phyloP scores from a whole-genome alignment of 192 early-diverging fungal species.

The Kickxella alabastrina region DNA sequence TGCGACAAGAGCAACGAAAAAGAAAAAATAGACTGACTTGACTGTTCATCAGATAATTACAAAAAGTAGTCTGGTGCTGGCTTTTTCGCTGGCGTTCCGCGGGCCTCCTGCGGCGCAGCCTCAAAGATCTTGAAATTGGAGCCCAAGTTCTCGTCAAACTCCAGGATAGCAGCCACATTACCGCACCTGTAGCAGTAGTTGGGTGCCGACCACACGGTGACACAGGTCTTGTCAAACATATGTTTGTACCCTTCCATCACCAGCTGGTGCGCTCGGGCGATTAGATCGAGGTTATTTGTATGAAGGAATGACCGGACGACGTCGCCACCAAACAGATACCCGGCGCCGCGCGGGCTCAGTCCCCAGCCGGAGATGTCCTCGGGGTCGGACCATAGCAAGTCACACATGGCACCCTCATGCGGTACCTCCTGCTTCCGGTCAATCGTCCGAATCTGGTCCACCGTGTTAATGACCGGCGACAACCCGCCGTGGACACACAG shows the following conservation, averaged over 20 bases:
- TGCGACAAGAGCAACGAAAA: not conserved
- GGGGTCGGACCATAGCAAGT: constrained; percentile 97
- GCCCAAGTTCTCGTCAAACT: constrained; percentile 85
- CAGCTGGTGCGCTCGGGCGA: constrained; percentile 95
- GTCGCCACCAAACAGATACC: constrained; percentile 96
- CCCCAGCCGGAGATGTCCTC: constrained; percentile 91
- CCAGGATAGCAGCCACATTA: constrained; percentile 95
- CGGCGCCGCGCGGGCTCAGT: constrained; percentile 92
- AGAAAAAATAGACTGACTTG: not conserved
- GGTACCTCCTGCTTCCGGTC: constrained; percentile 97
- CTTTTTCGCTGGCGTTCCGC: constrained; percentile 78
- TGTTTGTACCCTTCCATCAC: constrained; percentile 97
- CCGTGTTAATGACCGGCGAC: constrained; percentile 85
- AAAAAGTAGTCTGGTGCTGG: constrained; percentile 93
- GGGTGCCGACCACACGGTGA: constrained; percentile 98
- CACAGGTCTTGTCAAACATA: constrained; percentile 94
- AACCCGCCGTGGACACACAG: constrained; percentile 96
- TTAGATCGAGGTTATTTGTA: constrained; percentile 79
- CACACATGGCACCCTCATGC: constrained; percentile 97
- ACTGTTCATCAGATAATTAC: constrained; percentile 36
- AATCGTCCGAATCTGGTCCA: constrained; percentile 93
- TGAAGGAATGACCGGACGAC: constrained; percentile 78
- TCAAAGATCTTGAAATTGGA: constrained; percentile 92
- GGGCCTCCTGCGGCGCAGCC: constrained; percentile 83
- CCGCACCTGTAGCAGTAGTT: constrained; percentile 99